Base-by-base conservation (phyloP, 202 grass and related monocot genomes). In the Elaeis oleifera region DNA sequence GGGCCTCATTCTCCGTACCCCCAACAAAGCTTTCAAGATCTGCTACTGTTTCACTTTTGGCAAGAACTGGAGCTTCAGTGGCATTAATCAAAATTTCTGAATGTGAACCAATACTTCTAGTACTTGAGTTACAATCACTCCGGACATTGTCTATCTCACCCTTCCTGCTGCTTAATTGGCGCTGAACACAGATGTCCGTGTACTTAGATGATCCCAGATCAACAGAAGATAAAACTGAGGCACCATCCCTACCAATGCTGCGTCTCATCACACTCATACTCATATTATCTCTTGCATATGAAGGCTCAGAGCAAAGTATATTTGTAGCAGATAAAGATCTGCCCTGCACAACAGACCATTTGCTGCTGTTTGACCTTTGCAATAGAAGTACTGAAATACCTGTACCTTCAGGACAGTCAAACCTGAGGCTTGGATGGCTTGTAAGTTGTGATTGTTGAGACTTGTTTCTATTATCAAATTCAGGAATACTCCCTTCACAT, bases 181-280 rank as follows among this genome's bases (percentile, higher is more conserved):
- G 76, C 51, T 85, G 80, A 74, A 85, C 72, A 19, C 39, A 64
- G 63, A 26, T 48, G 22, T 72, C 72, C 27, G 76, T 82, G 62
- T 88, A 76, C 59, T 67, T 85, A 60, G 85, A 86, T 63, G 82
- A 85, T 18, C 88, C 84, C 63, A 97, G 69, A 84, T 97, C 92
- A 62, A 85, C 79, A 54, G 92, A 97, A 59, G 86, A 88, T 80
- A 77, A 74, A 62, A 69, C 79, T 63, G 88, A 92, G 74, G 88
- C 86, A 57, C 83, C 80, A 53, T 90, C 83, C 18, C 76, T 49
- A 48, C 84, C 84, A 74, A 83, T 65, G 73, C 81, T 89, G 71
- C 61, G 74, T 53, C 79, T 97, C 70, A 83, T 85, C 49, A 58
- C 73, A 81, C 66, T 86, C 29, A 58, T 73, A 83, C 66, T 86